These are phyloP conservation scores for Seminavis robusta DNA, from an alignment of 108 stramenopile genomes.

Conservation along the genomic window DNA sequence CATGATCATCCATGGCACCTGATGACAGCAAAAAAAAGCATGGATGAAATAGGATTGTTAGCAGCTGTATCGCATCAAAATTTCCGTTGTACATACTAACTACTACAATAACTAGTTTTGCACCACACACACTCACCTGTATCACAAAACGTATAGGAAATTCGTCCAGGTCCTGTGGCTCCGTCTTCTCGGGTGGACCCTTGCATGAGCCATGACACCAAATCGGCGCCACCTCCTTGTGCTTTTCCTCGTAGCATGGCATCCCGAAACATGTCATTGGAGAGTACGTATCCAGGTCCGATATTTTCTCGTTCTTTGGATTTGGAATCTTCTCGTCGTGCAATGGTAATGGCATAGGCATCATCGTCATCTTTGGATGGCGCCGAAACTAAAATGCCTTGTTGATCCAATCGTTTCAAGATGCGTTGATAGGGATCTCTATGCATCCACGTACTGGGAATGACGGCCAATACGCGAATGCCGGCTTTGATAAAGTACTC, in stretches of 20 bases:
- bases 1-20: slow-evolving; percentile 49
- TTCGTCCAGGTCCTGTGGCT: slow-evolving; percentile 46
- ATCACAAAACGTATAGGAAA: slow-evolving; percentile 79
- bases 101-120: too few relatives aligned
- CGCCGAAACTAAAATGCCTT: slow-evolving; percentile 57
- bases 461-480: slow-evolving; percentile 67
- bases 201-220: background rate
- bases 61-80: too few relatives aligned
- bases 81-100: too few relatives aligned
- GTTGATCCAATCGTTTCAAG: slow-evolving; percentile 41
- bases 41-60: too few relatives aligned
- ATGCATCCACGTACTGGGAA: slow-evolving; percentile 61
- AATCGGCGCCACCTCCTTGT: slow-evolving; percentile 11
- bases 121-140: too few relatives aligned
- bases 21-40: too few relatives aligned
- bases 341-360: slow-evolving; percentile 74
- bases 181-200: slow-evolving; percentile 2
- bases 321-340: slow-evolving; percentile 57
- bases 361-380: slow-evolving; percentile 86
- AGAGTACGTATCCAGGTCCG: slow-evolving; percentile 67
- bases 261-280: slow-evolving; percentile 84
- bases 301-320: slow-evolving; percentile 10
- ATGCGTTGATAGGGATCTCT: slow-evolving; percentile 53
- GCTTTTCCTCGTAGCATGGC: slow-evolving; percentile 49
- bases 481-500: slow-evolving; percentile 56